Base-by-base conservation (phyloP, 23 red algal species). In the Pyropia yezoensis region DNA sequence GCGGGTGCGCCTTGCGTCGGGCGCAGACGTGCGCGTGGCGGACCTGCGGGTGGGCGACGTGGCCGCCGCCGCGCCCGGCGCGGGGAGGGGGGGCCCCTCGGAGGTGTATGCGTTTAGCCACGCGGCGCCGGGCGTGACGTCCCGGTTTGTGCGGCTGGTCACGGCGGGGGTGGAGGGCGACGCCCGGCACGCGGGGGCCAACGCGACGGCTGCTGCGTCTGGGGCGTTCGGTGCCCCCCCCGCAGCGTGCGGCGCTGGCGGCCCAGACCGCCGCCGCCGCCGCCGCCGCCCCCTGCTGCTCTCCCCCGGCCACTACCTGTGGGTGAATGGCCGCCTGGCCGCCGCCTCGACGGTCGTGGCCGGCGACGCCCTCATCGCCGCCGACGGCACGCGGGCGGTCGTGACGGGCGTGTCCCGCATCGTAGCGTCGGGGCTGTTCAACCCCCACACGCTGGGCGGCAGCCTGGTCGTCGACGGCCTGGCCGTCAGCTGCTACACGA, bases 391-490 rank as follows among this genome's bases (percentile, higher is more conserved):
- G 28, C 3, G 3, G 59, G 33, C 32, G 73, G 70, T 77, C 47
- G 73, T 77, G 15, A 52, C 52, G 54, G 17, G 8, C 17, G 57
- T 29, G 71, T 15, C 30, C 57, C 50, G 18, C 17, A 55, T 63
- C 14, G 18, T 24, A 22, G 21, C 58, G 16, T 1, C 8, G 25
- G 69, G 69, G 0, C 56, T 82, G 22, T 72, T 29, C 33, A 71
- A 82, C 59, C 78, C 78, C 20, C 78, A 82, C 16, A 82, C 78
- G 50, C 49, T 72, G 55, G 66, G 65, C 19, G 78, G 78, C 20
- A 60, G 49, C 23, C 34, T 82, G 15, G 30, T 82, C 27, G 78
- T 82, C 15, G 72, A 82, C 21, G 78, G 78, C 2, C 62, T 82
- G 2, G 1, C 17, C 22, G 67, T 63, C 14, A 71, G 66, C 14